Evolutionary conservation across 352 stramenopile species (phyloP), one percentile per base, ranked within the genome.

Genomic region (Saprolegnia diclina): DNA sequence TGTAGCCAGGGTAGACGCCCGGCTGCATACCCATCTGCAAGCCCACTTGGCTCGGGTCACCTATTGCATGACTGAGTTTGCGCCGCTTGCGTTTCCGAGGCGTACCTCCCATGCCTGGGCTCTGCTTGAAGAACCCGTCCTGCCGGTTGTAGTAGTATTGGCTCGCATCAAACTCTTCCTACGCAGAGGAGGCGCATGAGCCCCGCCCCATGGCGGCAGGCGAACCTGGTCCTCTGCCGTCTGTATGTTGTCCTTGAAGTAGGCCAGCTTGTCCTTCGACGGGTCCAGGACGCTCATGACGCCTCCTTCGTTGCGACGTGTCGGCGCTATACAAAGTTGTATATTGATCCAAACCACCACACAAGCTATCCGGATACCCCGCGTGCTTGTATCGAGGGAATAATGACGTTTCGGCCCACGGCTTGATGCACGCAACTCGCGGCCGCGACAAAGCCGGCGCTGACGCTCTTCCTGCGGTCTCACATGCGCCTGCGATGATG

Each of bases 211-310:
- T 38, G 22, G 37, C n/a, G 29, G 35, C 26, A 5, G 18, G 56
- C 67, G 44, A 54, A 91, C 85, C 80, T 94, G 91, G 71, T 94
- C 85, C 74, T 94, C 85, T 24, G 83, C 83, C 4, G 83, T 94
- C 77, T 94, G 85, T 73, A 94, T 91, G 71, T 94, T 94, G 73
- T 94, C 83, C 76, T 94, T 94, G 72, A 94, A 94, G 76, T 94
- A 94, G 0, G 85, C 85, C 71, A 94, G 88, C 72, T 92, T 92
- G 77, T 94, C 85, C 71, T 94, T 94, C 26, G 83, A 94, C 61
- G 85, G 85, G 70, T 94, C 85, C 66, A 94, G 29, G 38, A 66
- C 57, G 50, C 57, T 66, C 57, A 66, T 66, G 29, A 22, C 56
- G 40, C 57, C 57, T 37, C 40, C 57, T 48, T 48, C 42, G 13